These are phyloP conservation scores for Boletus rubroflammeus DNA, from an alignment of 768 basidiomycete genomes.

Conservation along the genomic window DNA sequence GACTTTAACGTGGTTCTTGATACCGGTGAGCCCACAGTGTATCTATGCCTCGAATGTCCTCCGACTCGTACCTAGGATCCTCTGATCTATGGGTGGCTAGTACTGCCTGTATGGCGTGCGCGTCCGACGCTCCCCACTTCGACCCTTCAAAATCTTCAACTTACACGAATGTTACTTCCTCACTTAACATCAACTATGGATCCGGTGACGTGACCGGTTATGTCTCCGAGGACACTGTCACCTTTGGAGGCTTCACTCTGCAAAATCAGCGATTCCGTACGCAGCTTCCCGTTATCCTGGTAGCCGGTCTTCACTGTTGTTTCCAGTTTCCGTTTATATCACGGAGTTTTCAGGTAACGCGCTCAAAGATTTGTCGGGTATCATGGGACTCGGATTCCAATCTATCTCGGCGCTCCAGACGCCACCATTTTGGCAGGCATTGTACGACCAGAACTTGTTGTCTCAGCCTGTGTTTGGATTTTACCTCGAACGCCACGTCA, in stretches of 20 bases:
- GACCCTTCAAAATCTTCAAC: constrained; percentile 40
- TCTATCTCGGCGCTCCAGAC: constrained; percentile 51
- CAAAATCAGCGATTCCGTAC: constrained; percentile 49
- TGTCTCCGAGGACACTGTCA: constrained; percentile 54
- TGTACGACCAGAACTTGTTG: constrained; percentile 41
- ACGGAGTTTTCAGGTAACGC: constrained; percentile 30
- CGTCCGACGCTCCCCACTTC: constrained; percentile 38
- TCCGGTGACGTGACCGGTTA: constrained; percentile 62
- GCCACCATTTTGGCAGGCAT: constrained; percentile 61
- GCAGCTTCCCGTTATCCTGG: constrained; percentile 14
- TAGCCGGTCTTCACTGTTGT: neutral
- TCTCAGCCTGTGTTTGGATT: constrained; percentile 54
- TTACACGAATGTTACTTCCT: constrained; percentile 21
- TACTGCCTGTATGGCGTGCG: constrained; percentile 43
- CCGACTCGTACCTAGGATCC: constrained; percentile 31
- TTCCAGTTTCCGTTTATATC: constrained; percentile 51
- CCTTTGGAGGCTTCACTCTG: constrained; percentile 61
- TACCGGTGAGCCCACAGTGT: constrained; percentile 47
- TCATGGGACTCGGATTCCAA: constrained; percentile 68
- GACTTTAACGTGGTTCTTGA: constrained; percentile 76
- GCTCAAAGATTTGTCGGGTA: constrained; percentile 47
- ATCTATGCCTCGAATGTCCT: neutral
- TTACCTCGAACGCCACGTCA: constrained; percentile 52
- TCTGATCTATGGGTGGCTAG: constrained; percentile 83
- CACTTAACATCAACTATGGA: constrained; percentile 54